Evolutionary conservation across 75 land plant species (phyloP), one percentile per base, ranked within the genome.

Genomic region (Pinus tabuliformis): DNA sequence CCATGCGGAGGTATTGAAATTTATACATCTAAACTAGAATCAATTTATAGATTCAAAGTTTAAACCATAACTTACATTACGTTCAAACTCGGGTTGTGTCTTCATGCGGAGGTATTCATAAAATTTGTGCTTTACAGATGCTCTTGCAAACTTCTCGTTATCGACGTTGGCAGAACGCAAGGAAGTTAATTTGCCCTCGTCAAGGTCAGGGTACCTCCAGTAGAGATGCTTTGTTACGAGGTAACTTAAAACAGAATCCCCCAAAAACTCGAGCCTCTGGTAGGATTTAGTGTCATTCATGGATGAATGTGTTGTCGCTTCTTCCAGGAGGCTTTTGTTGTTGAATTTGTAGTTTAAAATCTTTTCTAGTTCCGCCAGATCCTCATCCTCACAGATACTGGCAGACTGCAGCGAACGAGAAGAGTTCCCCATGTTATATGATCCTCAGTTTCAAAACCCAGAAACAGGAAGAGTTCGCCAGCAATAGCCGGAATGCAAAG

Each of bases 141-240:
- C 80, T 1, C 85, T 83, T 1, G 89, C 91, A 2, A 91, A 82
- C 33, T 89, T 91, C 80, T 89, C 88, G 4, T 80, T 86, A 64
- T 82, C 78, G 2, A 89, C 89, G 49, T 79, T 85, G 28, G 82
- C 79, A 13, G 84, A 73, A 0, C 86, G 83, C 22, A 91, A 81
- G 12, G 62, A 58, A 0, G 88, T 86, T 58, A 91, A 57, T 0
- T 9, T 4, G 0, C 92, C 91, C 0, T 86, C 85, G 2, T 64
- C 2, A 59, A 75, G 68, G 16, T 80, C 74, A 21, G 84, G 86
- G 72, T 91, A 84, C 42, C 4, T 2, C 1, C 14, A 36, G 82
- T 63, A 84, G 12, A 83, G 71, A 52, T 89, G 81, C 42, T 36
- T 57, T 1, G 89, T 68, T 2, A 89, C 18, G n/a, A 89, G n/a